Conservation (phyloP, 179 eudicot genomes). For the Silene coronaria region DNA sequence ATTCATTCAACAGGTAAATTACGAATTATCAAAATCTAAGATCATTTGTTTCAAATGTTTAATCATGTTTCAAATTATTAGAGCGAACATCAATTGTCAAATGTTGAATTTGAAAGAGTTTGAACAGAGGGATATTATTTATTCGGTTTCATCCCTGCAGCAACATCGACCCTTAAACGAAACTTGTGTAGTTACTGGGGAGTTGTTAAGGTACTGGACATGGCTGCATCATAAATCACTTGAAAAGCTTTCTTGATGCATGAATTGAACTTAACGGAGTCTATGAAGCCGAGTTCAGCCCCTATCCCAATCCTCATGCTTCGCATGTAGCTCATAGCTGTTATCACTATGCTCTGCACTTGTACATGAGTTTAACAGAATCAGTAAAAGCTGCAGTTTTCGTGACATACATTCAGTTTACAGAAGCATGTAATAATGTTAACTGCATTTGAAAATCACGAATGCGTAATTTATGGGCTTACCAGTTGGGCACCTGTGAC, state of each 20-base stretch:
- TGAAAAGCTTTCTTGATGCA: constrained; percentile 50
- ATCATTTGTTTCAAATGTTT: too few species aligned
- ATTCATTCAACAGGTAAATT: too few species aligned
- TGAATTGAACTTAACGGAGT: constrained; percentile 38
- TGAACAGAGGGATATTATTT: neutral
- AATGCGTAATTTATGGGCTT: constrained; percentile 12
- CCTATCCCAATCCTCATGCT: constrained; percentile 51
- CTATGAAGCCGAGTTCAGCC: constrained; percentile 44
- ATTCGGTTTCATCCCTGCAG: neutral
- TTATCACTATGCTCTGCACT: constrained; percentile 52
- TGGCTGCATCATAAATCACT: constrained; percentile 33
- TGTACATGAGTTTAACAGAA: neutral
- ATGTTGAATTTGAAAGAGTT: too few species aligned
- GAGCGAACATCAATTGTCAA: too few species aligned
- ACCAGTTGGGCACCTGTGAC: constrained; percentile 66
- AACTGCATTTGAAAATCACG: neutral
- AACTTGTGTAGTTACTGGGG: neutral
- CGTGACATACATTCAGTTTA: neutral
- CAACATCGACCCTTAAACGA: neutral
- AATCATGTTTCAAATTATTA: too few species aligned
- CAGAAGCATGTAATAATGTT: neutral
- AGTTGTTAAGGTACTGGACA: neutral
- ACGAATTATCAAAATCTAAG: too few species aligned
- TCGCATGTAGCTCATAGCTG: constrained; percentile 51
- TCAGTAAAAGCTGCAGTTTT: too few species aligned